phyloP scores from a whole-genome alignment of 1,284 basidiomycete genomes.

The Porodaedalea pini region DNA sequence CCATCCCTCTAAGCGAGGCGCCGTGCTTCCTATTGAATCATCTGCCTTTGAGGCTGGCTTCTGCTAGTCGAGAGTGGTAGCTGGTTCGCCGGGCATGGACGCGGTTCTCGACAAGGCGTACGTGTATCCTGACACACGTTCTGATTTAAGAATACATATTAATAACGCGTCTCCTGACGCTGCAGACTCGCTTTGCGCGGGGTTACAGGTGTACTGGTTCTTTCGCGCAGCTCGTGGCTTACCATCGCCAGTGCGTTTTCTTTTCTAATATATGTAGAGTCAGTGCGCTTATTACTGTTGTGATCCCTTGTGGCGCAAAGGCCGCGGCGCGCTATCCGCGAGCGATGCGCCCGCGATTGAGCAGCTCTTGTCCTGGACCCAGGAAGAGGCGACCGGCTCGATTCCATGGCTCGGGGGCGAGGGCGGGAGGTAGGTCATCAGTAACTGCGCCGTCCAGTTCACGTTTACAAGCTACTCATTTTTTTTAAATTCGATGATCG shows the following conservation, averaged over 20 bases:
- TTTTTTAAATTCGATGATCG: neutral
- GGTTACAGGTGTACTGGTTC: constrained; percentile 17
- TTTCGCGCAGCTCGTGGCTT: constrained; percentile 16
- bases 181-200: constrained; percentile 8
- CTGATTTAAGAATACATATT: neutral
- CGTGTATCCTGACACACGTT: neutral
- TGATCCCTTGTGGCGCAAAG: neutral
- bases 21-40: neutral
- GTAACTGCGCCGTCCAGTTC: neutral
- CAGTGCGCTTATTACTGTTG: neutral
- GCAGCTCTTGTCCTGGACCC: constrained; percentile 8
- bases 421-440: constrained; percentile 9
- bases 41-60: neutral
- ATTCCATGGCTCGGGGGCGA: constrained; percentile 14
- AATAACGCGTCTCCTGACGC: neutral
- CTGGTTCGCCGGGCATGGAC: constrained; percentile 8
- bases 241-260: constrained; percentile 17
- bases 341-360: constrained; percentile 10
- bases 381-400: constrained; percentile 15
- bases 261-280: neutral
- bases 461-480: neutral
- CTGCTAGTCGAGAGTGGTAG: neutral
- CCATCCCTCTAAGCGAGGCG: no score
- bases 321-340: constrained; percentile 12
- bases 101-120: constrained; percentile 18